phyloP scores from a whole-genome alignment of 2,329 filamentous ascomycete genomes.

The Sphaerostilbella broomeana region DNA sequence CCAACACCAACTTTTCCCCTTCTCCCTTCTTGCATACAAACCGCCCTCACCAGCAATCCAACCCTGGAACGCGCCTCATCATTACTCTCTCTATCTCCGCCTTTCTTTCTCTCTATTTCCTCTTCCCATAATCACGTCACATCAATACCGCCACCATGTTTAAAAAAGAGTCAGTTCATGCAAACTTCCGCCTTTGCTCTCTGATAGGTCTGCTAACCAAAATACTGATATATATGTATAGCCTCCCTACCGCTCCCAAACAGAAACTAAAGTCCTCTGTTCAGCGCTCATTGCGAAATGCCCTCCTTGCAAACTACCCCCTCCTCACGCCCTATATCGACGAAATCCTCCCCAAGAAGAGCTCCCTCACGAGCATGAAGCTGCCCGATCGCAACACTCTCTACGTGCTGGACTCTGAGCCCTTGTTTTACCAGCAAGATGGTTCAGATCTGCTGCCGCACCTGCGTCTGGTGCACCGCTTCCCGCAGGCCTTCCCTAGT shows the following conservation, averaged over 20 bases:
- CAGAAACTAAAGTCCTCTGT: slow-evolving; percentile 97
- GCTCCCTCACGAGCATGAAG: slow-evolving; percentile 83
- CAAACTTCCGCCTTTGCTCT: slow-evolving; percentile 1
- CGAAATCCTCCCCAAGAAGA: slow-evolving; percentile 91
- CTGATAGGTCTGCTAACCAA: background rate
- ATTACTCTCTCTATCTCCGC: no score
- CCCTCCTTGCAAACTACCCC: slow-evolving; percentile 78
- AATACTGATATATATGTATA: slow-evolving; percentile 27
- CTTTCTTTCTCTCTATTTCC: background rate
- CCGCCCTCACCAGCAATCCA: no score
- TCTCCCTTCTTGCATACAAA: no score
- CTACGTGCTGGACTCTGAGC: slow-evolving; percentile 70
- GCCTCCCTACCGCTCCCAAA: slow-evolving; percentile 71
- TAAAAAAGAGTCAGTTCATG: slow-evolving; percentile 72
- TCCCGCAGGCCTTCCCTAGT: slow-evolving; percentile 74
- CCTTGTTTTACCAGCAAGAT: slow-evolving; percentile 88
- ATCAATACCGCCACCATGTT: slow-evolving; percentile 58
- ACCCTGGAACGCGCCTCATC: no score
- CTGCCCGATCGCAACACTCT: slow-evolving; percentile 85
- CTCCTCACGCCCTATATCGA: slow-evolving; percentile 83
- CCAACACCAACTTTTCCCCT: no score
- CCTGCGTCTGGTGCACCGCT: slow-evolving; percentile 81
- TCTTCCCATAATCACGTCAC: background rate
- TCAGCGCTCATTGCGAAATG: slow-evolving; percentile 77
- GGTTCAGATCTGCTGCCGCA: slow-evolving; percentile 75